Base-by-base conservation (phyloP, 768 basidiomycete genomes). In the Hygrophorus pudorinus region DNA sequence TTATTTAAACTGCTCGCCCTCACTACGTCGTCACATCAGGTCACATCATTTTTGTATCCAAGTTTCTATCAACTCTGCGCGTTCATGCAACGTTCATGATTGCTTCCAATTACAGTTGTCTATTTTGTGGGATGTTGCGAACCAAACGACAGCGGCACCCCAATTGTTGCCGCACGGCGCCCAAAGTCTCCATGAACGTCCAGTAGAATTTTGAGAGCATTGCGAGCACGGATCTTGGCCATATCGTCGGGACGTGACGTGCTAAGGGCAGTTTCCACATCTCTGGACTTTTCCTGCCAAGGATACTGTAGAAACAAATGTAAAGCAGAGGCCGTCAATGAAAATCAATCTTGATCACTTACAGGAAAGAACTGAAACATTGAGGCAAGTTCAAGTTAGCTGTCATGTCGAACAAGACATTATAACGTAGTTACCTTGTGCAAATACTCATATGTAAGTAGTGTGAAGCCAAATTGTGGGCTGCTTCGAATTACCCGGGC, bases 171-270 rank as follows among this genome's bases (percentile, higher is more conserved):
- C 12, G 72, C 75, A 35, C 76, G 72, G 40, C 78, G 70, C 18
- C 83, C 83, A 65, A 90, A 85, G 59, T 91, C 86, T n/a, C 86
- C 85, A 62, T 89, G 87, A 31, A 88, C 84, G 54, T 91, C 90
- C 57, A 92, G 66, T 50, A 92, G 62, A 48, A 91, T 90, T 63
- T 92, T 91, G 56, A 99, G 75, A 11, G 92, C 94, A 69, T 97
- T 97, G 46, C 94, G 75, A 14, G 96, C 94, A 44, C 96, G 77
- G 34, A 94, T 76, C 58, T 82, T 79, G 24, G 90, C 78, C 65
- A 98, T 72, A 47, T 97, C 94, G 53, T 87, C 85, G 31, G 76
- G 75, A 44, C 76, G 75, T 45, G 77, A 72, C 5, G 76, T 51
- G 12, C n/a, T 88, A 45, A 84, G 75, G 44, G 70, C 74, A 13